phyloP scores from a whole-genome alignment of 768 basidiomycete genomes.

The Trametes maxima region DNA sequence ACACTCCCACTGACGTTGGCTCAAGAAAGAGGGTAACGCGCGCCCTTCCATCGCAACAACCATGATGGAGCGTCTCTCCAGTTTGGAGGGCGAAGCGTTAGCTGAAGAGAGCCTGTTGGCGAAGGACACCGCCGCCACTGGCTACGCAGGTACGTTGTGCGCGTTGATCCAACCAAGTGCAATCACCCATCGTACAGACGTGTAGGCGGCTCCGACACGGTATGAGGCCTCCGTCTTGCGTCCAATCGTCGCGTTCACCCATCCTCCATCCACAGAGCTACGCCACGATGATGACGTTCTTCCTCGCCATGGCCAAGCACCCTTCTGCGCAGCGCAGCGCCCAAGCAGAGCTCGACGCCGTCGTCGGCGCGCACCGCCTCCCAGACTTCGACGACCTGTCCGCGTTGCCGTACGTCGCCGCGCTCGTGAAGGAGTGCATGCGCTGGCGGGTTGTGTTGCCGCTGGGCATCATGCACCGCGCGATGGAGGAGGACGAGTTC shows the following conservation, averaged over 20 bases:
- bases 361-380: conserved; percentile 21
- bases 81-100: neutral
- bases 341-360: conserved; percentile 21
- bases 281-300: conserved; percentile 5
- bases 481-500: conserved; percentile 17
- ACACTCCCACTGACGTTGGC: neutral
- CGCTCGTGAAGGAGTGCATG: conserved; percentile 14
- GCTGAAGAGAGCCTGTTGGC: conserved; percentile 5
- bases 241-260: neutral
- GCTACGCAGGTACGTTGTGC: conserved; percentile 4
- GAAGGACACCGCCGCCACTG: neutral
- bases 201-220: conserved; percentile 14
- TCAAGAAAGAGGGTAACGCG: neutral
- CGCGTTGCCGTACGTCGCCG: conserved; percentile 19
- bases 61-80: conserved; percentile 1
- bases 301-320: conserved; percentile 22
- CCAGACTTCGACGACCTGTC: conserved; percentile 18
- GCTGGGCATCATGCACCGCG: conserved; percentile 35
- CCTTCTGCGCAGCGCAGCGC: conserved; percentile 18
- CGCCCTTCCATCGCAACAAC: conserved; percentile 2
- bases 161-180: neutral
- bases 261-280: neutral
- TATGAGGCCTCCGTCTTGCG: neutral
- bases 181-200: neutral
- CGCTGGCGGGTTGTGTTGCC: conserved; percentile 22